phyloP scores from a whole-genome alignment of 441 rosid genomes.

The Populus hybrid region DNA sequence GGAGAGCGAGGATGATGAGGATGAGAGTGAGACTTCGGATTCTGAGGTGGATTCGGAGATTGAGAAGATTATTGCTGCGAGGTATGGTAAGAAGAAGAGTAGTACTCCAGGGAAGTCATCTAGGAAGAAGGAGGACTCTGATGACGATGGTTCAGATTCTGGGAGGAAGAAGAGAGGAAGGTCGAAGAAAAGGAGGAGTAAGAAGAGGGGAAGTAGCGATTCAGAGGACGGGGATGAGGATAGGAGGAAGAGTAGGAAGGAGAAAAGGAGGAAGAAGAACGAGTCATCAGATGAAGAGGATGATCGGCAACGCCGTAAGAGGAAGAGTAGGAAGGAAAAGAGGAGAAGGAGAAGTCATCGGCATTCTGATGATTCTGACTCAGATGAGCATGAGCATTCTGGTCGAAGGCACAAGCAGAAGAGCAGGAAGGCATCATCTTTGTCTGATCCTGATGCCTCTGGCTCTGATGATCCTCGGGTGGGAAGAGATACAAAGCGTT shows the following conservation, averaged over 20 bases:
- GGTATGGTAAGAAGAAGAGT: slow-evolving; percentile 55
- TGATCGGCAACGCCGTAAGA: slow-evolving; percentile 28
- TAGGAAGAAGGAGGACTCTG: slow-evolving; percentile 38
- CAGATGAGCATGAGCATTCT: slow-evolving; percentile 42
- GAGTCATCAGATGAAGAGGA: slow-evolving; percentile 53
- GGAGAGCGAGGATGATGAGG: slow-evolving; percentile 62
- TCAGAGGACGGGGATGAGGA: slow-evolving; percentile 60
- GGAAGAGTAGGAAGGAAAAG: slow-evolving; percentile 65
- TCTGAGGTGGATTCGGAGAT: slow-evolving; percentile 84
- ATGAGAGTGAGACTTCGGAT: slow-evolving; percentile 71
- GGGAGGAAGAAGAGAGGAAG: slow-evolving; percentile 71
- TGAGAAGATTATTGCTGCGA: slow-evolving; percentile 79
- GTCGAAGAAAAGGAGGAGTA: slow-evolving; percentile 34
- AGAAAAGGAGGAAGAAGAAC: slow-evolving; percentile 50
- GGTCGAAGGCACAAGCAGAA: slow-evolving; percentile 43
- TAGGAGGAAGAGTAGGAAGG: slow-evolving; percentile 46
- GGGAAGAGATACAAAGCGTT: slow-evolving; percentile 57
- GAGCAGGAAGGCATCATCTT: slow-evolving; percentile 46
- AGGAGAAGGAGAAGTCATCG: slow-evolving; percentile 66
- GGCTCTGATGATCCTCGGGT: slow-evolving; percentile 47
- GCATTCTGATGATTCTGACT: slow-evolving; percentile 45
- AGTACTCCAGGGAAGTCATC: slow-evolving; percentile 32
- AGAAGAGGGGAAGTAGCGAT: slow-evolving; percentile 30
- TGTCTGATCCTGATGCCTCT: slow-evolving; percentile 48
- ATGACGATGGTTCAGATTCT: slow-evolving; percentile 45